These are phyloP conservation scores for Scheffersomyces amazonensis DNA, from an alignment of 805 yeast species.

Conservation along the genomic window DNA sequence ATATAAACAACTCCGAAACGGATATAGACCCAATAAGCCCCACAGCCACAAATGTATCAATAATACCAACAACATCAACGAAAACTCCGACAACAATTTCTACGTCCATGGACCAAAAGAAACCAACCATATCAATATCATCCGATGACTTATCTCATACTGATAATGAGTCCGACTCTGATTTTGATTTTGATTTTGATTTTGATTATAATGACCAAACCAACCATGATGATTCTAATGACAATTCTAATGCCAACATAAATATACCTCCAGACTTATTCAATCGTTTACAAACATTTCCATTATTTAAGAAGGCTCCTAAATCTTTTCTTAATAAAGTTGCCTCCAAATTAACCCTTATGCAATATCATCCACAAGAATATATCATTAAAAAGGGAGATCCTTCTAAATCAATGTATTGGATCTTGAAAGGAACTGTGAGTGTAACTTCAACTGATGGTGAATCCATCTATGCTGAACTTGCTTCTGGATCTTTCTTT, in stretches of 20 bases:
- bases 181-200: slow-evolving; percentile 10
- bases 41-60: too few species aligned
- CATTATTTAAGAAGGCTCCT: slow-evolving; percentile 68
- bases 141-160: too few species aligned
- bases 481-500: slow-evolving; percentile 66
- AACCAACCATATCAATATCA: too few species aligned
- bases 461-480: slow-evolving; percentile 69
- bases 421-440: slow-evolving; percentile 75
- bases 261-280: slow-evolving; percentile 54
- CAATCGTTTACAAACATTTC: slow-evolving; percentile 50
- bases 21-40: too few species aligned
- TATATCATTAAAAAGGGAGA: slow-evolving; percentile 71
- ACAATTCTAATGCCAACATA: slow-evolving; percentile 4
- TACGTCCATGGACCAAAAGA: too few species aligned
- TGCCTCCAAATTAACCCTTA: slow-evolving; percentile 53
- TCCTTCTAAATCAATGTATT: slow-evolving; percentile 72
- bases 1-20: too few species aligned
- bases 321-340: slow-evolving; percentile 58
- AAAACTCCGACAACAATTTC: too few species aligned
- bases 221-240: slow-evolving; percentile 7
- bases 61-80: neutral
- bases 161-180: neutral
- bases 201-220: slow-evolving; percentile 8
- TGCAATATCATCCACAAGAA: slow-evolving; percentile 66
- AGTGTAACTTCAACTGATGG: slow-evolving; percentile 78